Evolutionary conservation across 176 grass and related monocot genomes (phyloP).

Genomic region (Bolboschoenus planiculmis): DNA sequence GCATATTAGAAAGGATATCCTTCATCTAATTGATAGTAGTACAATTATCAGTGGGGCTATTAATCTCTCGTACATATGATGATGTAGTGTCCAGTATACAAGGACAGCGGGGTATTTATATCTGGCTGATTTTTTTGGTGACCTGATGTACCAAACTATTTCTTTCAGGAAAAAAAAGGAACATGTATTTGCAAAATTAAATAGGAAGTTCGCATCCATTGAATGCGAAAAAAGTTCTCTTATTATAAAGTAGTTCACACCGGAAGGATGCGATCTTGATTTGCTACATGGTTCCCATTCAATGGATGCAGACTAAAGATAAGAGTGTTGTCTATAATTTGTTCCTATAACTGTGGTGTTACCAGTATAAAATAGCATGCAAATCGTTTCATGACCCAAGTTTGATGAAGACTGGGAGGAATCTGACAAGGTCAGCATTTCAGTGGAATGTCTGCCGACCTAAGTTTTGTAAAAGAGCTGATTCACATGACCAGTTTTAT

Average conservation of each 20-base stretch:
- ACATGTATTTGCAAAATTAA: not conserved
- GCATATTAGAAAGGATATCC: not conserved
- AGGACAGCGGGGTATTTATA: not conserved
- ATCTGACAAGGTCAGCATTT: not conserved
- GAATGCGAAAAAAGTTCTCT: not conserved
- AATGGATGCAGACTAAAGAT: not conserved
- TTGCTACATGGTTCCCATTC: too few species aligned
- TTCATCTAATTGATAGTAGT: not conserved
- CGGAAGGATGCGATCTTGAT: not conserved
- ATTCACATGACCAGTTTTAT: not conserved
- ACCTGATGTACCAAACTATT: not conserved
- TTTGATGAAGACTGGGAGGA: not conserved
- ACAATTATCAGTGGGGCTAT: not conserved
- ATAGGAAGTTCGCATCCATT: not conserved
- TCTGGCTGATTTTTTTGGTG: not conserved
- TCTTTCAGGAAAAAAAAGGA: not conserved
- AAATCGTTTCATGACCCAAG: not conserved
- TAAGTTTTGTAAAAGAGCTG: not conserved
- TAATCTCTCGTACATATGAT: not conserved
- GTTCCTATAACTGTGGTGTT: too few species aligned
- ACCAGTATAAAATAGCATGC: too few species aligned
- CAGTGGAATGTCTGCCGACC: not conserved
- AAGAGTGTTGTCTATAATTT: too few species aligned
- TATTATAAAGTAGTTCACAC: not conserved
- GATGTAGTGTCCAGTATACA: not conserved